Percentiles rank a stretch among this genome's conserved stretches.
Conservation (phyloP, 805 yeast genomes). For the Hanseniaspora vineae region DNA sequence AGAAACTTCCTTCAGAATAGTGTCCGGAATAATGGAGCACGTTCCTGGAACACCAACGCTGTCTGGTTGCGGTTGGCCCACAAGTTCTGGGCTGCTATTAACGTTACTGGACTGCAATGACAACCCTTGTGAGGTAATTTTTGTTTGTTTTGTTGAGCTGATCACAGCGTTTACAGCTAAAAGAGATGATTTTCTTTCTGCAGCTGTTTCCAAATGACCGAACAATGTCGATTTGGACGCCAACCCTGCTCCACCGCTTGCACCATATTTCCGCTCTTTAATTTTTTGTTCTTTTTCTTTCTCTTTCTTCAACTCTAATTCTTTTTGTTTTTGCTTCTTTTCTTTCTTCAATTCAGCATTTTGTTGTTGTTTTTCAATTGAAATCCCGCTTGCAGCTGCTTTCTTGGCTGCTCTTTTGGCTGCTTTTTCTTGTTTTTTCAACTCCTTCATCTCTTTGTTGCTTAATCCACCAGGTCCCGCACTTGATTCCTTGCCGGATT, state of each 20-base stretch:
- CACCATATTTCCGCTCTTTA: conserved; percentile 14
- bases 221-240: conserved; percentile 50
- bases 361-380: conserved; percentile 26
- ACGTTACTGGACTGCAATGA: conserved; percentile 17
- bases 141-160: conserved; percentile 19
- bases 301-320: conserved; percentile 26
- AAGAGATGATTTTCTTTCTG: conserved; percentile 44
- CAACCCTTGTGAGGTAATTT: conserved; percentile 24
- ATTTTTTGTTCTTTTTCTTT: conserved; percentile 22
- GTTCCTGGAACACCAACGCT: conserved; percentile 1
- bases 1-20: conserved; percentile 24
- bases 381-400: conserved; percentile 44
- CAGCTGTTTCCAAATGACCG: conserved; percentile 70
- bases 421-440: conserved; percentile 82
- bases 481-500: conserved; percentile 5
- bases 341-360: conserved; percentile 32
- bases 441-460: conserved; percentile 76
- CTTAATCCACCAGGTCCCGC: conserved; percentile 26
- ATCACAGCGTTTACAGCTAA: conserved; percentile 23
- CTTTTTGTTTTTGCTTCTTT: conserved; percentile 27
- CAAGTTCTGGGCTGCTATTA: conserved; percentile 4
- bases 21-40: conserved; percentile 29
- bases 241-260: conserved; percentile 24
- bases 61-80: conserved; percentile 3
- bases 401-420: conserved; percentile 86